A percentile compares a stretch with the other conserved stretches of the same genome.
phyloP scores from a whole-genome alignment of 352 stramenopile genomes.

The Pythium vanterpoolii region DNA sequence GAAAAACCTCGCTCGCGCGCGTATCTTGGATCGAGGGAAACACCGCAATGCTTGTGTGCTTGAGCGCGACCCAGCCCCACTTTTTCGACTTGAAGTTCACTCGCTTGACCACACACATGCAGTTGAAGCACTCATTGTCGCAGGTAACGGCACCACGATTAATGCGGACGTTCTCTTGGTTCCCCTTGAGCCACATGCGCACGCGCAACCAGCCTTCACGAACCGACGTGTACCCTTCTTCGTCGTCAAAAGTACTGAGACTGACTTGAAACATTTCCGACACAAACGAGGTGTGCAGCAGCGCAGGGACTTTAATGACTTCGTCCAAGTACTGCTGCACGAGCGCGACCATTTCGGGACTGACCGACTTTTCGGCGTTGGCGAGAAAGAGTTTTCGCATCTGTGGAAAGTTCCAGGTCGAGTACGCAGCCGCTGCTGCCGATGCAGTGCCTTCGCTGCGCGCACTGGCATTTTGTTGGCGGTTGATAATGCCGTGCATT shows the following conservation, averaged over 20 bases:
- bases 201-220: conserved; percentile 84
- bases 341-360: conserved; percentile 70
- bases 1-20: conserved; percentile 60
- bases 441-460: conserved; percentile 9
- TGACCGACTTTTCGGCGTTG: conserved; percentile 69
- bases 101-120: conserved; percentile 86
- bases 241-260: conserved; percentile 81
- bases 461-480: conserved; percentile 4
- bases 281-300: conserved; percentile 69
- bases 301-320: conserved; percentile 53
- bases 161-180: conserved; percentile 82
- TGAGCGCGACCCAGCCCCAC: conserved; percentile 78
- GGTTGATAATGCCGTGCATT: conserved; percentile 44
- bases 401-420: conserved; percentile 51
- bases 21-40: conserved; percentile 76
- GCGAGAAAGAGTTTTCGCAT: conserved; percentile 81
- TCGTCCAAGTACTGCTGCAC: conserved; percentile 73
- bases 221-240: conserved; percentile 72
- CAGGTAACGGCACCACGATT: conserved; percentile 72
- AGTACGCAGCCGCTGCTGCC: conserved; percentile 6
- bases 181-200: conserved; percentile 81
- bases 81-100: conserved; percentile 82
- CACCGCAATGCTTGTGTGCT: conserved; percentile 76
- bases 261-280: conserved; percentile 82
- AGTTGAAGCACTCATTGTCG: conserved; percentile 89